These are phyloP conservation scores for Magnolia sinica DNA, from an alignment of 164 flowering plant genomes.

Conservation along the genomic window DNA sequence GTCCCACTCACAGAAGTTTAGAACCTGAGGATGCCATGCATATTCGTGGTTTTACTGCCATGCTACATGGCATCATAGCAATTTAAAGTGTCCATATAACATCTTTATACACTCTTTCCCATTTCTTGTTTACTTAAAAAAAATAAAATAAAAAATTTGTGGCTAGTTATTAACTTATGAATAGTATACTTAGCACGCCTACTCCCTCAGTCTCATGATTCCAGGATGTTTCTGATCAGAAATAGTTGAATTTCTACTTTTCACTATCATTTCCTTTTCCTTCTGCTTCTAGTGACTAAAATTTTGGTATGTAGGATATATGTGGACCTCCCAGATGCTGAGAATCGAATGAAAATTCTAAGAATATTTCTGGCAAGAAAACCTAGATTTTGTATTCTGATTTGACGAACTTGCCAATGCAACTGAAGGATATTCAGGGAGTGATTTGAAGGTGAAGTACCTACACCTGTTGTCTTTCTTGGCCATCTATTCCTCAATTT, in stretches of 20 bases:
- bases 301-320: slow-evolving; percentile 58
- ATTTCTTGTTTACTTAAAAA: no score
- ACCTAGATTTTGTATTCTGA: slow-evolving; percentile 52
- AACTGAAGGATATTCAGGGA: slow-evolving; percentile 98
- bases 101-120: no score
- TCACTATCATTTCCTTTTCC: not conserved
- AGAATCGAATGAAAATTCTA: slow-evolving; percentile 80
- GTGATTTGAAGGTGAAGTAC: slow-evolving; percentile 81
- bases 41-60: no score
- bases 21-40: no score
- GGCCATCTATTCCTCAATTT: not conserved
- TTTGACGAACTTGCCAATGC: slow-evolving; percentile 73
- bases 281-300: no score
- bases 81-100: no score
- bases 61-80: no score
- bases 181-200: no score
- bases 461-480: slow-evolving; percentile 1
- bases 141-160: no score
- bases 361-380: slow-evolving; percentile 77
- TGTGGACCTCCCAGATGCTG: slow-evolving; percentile 91
- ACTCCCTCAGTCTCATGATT: no score
- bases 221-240: not conserved
- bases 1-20: no score
- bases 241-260: not conserved
- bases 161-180: no score